Percentiles rank a stretch among this genome's conserved stretches.
Evolutionary conservation across 1,284 basidiomycete species (phyloP).

Genomic region (Uromyces viciae-fabae): DNA sequence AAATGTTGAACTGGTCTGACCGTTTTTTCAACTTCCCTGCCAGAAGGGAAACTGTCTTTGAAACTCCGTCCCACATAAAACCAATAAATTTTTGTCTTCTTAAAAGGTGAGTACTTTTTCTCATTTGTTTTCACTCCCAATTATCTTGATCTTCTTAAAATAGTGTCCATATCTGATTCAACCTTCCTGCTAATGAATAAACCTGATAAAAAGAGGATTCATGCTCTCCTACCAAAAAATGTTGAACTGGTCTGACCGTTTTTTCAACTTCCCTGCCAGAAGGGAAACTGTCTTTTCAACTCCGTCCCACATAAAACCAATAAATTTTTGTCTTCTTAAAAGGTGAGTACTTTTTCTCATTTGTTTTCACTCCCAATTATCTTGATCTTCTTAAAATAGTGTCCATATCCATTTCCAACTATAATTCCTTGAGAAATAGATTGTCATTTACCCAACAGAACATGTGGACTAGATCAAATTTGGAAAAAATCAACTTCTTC

Average conservation of each 20-base stretch:
- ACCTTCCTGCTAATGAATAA: background rate
- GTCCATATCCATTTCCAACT: background rate
- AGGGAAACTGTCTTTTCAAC: background rate
- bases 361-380: background rate
- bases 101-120: background rate
- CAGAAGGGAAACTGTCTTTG: background rate
- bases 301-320: background rate
- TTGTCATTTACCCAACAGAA: background rate
- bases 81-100: background rate
- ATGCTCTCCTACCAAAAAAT: background rate
- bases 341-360: background rate
- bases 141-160: background rate
- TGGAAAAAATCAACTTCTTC: background rate
- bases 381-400: background rate
- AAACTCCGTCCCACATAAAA: background rate
- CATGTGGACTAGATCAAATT: background rate
- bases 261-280: background rate
- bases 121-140: conserved; percentile 4
- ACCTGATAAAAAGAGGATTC: background rate
- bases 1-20: background rate
- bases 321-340: background rate
- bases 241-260: background rate
- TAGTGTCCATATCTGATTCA: background rate
- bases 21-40: background rate
- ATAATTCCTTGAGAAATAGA: background rate